Percentiles rank a stretch among this genome's conserved stretches.
Conservation (phyloP, 805 yeast species). For the Saturnispora galanensis region DNA sequence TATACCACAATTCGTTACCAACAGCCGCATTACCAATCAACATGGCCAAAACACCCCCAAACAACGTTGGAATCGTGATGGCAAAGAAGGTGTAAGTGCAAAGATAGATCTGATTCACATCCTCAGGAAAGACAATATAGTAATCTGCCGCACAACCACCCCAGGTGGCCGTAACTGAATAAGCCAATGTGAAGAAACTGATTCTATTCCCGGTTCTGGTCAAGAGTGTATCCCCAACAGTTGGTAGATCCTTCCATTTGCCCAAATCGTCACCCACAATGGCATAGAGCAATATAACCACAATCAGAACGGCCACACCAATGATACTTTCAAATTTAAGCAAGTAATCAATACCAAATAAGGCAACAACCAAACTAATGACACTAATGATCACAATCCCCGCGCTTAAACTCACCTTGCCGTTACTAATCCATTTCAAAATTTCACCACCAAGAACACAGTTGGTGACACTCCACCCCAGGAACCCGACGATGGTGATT, state of each 20-base stretch:
- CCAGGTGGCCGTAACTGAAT: conserved; percentile 83
- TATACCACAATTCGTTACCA: conserved; percentile 45
- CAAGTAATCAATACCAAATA: conserved; percentile 70
- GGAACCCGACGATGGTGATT: conserved; percentile 61
- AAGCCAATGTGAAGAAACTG: conserved; percentile 61
- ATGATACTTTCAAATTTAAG: conserved; percentile 57
- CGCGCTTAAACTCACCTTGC: conserved; percentile 55
- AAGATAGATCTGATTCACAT: conserved; percentile 44
- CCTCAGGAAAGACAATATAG: conserved; percentile 71
- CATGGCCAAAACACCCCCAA: conserved; percentile 68
- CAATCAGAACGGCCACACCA: conserved; percentile 57
- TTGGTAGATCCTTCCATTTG: conserved; percentile 30
- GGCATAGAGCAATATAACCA: conserved; percentile 60
- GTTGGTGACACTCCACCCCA: conserved; percentile 95
- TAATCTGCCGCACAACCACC: conserved; percentile 82
- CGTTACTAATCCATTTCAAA: conserved; percentile 53
- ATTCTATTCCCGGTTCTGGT: conserved; percentile 60
- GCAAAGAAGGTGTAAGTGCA: conserved; percentile 57
- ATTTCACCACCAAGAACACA: conserved; percentile 85
- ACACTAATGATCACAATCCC: conserved; percentile 67
- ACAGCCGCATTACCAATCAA: conserved; percentile 61
- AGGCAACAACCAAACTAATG: conserved; percentile 54
- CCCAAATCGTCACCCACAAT: conserved; percentile 35
- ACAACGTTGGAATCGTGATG: conserved; percentile 58
- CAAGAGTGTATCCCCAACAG: conserved; percentile 26